Percentiles rank a stretch among this genome's conserved stretches.
Evolutionary conservation across 257 asterid genomes (phyloP).

Genomic region (Anisodus acutangulus): DNA sequence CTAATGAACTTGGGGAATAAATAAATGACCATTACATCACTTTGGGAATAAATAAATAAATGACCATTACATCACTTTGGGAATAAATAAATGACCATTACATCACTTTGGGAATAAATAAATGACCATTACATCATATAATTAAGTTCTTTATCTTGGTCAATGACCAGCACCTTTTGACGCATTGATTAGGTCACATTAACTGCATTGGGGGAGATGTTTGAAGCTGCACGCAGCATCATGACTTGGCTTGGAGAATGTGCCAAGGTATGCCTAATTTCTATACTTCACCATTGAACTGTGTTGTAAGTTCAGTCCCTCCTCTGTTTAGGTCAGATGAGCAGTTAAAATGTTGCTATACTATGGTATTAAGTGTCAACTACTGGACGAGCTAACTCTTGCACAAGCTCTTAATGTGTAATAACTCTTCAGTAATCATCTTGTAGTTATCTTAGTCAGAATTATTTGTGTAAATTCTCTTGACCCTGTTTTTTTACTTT

Average conservation of each 20-base stretch:
- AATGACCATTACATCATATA: not conserved
- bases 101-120: not conserved
- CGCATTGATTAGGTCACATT: slow-evolving; percentile 63
- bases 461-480: not conserved
- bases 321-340: not conserved
- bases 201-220: slow-evolving; percentile 92
- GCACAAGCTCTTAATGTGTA: slow-evolving; percentile 8
- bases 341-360: not conserved
- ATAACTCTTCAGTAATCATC: slow-evolving; percentile 7
- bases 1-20: not conserved
- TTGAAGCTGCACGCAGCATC: slow-evolving; percentile 90
- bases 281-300: not conserved
- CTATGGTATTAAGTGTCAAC: not conserved
- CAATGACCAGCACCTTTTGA: slow-evolving; percentile 22
- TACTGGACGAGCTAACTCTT: not conserved
- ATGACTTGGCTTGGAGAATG: slow-evolving; percentile 99
- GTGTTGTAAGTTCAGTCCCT: not conserved
- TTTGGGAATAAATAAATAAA: too few species aligned
- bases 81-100: not conserved
- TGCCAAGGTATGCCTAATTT: slow-evolving; percentile 69
- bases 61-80: not conserved
- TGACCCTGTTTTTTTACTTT: slow-evolving; percentile 14
- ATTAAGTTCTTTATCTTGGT: slow-evolving; percentile 9
- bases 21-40: not conserved
- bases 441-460: slow-evolving; percentile 9